Percentiles rank a stretch among this genome's conserved stretches.
Conservation (phyloP, 2,329 filamentous ascomycete species). For the Rugonectria rugulosa region DNA sequence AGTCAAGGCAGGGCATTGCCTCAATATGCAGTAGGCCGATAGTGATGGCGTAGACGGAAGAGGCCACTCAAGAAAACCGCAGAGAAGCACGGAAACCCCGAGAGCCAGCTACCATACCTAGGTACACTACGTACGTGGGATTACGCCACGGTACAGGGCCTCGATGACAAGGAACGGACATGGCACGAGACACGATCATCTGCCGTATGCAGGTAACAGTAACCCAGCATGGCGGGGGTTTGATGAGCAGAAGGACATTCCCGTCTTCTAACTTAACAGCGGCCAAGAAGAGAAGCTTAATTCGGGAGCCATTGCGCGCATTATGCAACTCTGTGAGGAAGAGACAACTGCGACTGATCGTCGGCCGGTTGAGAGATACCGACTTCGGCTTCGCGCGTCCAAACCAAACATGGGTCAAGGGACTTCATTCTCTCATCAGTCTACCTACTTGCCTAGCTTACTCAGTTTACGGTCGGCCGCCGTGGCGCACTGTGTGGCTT, state of each 20-base stretch:
- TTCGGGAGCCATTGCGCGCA: neutral
- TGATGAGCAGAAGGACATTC: neutral
- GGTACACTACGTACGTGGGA: conserved; percentile 6
- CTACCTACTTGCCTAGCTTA: neutral
- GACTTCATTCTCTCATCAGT: neutral
- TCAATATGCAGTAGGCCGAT: no score
- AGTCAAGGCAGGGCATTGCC: no score
- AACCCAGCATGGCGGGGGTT: neutral
- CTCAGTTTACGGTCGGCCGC: neutral
- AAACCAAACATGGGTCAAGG: neutral
- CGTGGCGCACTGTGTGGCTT: conserved; percentile 1
- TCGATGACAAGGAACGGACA: neutral
- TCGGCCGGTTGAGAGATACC: neutral
- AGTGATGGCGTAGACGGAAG: no score
- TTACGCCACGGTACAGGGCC: conserved; percentile 19
- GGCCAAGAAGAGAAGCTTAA: conserved; percentile 15
- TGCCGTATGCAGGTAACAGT: neutral
- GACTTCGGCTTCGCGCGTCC: conserved; percentile 14
- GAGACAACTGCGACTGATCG: no score
- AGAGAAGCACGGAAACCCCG: conserved; percentile 16
- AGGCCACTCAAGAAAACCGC: no score
- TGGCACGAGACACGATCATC: conserved; percentile 1
- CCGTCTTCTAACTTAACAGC: neutral
- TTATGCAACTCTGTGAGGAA: no score
- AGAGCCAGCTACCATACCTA: conserved; percentile 3